Conservation (phyloP, 1,139 yeast genomes). For the Arxiozyma slooffiae region DNA sequence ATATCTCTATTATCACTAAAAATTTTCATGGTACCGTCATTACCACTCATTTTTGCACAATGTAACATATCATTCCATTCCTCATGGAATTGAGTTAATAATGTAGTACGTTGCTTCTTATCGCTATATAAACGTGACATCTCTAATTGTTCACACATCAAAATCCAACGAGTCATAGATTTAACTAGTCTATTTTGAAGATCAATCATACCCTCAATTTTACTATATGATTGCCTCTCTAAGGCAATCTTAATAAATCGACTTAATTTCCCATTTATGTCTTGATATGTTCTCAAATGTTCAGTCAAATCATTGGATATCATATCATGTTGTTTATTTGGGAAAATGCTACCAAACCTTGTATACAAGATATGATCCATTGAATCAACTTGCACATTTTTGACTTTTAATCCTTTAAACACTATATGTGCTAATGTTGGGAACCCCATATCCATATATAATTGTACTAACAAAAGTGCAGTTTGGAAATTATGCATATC, state of each 20-base stretch:
- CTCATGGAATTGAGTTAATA: constrained; percentile 12
- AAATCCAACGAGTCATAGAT: constrained; percentile 21
- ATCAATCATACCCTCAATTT: constrained; percentile 26
- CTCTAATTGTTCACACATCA: constrained; percentile 16
- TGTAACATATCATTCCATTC: constrained; percentile 9
- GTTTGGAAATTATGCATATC: constrained; percentile 27
- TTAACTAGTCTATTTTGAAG: constrained; percentile 16
- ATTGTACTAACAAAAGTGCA: constrained; percentile 49
- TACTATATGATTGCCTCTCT: constrained; percentile 25
- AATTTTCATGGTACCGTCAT: background rate
- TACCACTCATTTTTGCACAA: constrained; percentile 7
- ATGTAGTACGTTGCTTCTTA: constrained; percentile 15
- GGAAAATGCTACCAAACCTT: constrained; percentile 37
- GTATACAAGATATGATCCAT: constrained; percentile 48
- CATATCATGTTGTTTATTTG: constrained; percentile 27
- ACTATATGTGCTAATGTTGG: constrained; percentile 38
- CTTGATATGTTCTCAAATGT: constrained; percentile 15
- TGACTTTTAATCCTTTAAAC: constrained; percentile 53
- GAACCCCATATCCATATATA: constrained; percentile 54
- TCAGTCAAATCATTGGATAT: constrained; percentile 10
- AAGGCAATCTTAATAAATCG: constrained; percentile 22
- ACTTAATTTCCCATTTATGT: constrained; percentile 18
- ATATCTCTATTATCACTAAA: constrained; percentile 20
- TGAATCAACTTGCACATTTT: constrained; percentile 73
- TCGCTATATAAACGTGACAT: constrained; percentile 26